Base-by-base conservation (phyloP, 805 yeast species). In the Zygosaccharomyces bisporus region DNA sequence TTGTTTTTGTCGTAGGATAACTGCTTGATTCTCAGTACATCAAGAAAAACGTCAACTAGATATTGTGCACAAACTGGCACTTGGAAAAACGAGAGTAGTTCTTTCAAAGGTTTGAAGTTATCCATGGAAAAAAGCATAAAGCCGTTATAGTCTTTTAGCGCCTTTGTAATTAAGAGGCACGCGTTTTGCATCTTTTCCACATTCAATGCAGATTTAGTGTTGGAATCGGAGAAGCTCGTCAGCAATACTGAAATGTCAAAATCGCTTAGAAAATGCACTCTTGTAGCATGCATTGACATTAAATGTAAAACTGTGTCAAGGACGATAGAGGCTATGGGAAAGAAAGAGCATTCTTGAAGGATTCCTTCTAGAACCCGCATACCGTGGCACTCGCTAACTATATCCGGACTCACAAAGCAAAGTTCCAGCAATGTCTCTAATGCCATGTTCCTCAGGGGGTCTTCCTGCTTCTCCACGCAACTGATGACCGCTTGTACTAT, bases 91-190 rank as follows among this genome's bases (percentile, higher is more conserved):
- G 72, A 64, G 2, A 90, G 65, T 21, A 90, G 66, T 42, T 79
- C 77, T 33, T 67, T 69, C 17, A 90, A 58, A 7, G 82, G 74
- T 44, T 69, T 67, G 49, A 78, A 81, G 46, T 79, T 66, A 51
- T 81, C 70, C 44, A 75, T 71, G 1, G 84, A 74, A 53, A 82
- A 76, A 12, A 83, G 76, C 47, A 82, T 73, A 8, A 89, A 56
- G 0, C 99, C 99, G 9, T 84, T 72, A 79, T 91, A 83, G 25
- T 80, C 73, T 49, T 86, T 84, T 39, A 91, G 64, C 18, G 86
- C 66, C 3, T 75, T 60, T 0, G 84, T 67, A 2, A 91, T 61
- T 6, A 87, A 69, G 34, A 76, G 72, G 0, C 89, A 77, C 10
- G 79, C 69, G 46, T 73, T 75, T 45, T 82, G 83, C 21, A 88